Conservation (phyloP, 805 yeast genomes). For the Cyberlindnera nakhonratchasimensis region DNA sequence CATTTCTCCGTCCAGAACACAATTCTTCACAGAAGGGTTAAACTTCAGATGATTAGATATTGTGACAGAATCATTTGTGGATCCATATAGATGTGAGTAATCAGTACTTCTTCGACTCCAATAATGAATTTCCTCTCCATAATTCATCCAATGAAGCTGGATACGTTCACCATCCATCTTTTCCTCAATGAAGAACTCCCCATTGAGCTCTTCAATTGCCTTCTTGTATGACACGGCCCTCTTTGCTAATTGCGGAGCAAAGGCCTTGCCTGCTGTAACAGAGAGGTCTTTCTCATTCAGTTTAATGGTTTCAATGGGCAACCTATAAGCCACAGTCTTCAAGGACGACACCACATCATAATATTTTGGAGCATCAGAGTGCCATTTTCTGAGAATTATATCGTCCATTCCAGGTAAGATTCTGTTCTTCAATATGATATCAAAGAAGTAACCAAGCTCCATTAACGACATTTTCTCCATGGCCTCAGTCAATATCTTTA, state of each 20-base stretch:
- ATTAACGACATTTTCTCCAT: conserved; percentile 50
- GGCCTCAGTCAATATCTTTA: conserved; percentile 45
- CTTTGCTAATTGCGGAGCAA: conserved; percentile 73
- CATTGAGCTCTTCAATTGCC: conserved; percentile 43
- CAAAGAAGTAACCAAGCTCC: conserved; percentile 67
- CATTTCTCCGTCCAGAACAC: conserved; percentile 86
- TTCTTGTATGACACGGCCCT: conserved; percentile 50
- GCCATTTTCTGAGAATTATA: conserved; percentile 59
- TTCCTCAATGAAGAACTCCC: conserved; percentile 73
- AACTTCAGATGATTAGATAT: conserved; percentile 48
- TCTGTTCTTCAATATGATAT: conserved; percentile 57
- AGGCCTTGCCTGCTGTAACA: conserved; percentile 39
- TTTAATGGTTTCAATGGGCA: conserved; percentile 47
- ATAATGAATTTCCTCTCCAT: conserved; percentile 34
- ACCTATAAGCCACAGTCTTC: conserved; percentile 53
- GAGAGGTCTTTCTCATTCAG: conserved; percentile 38
- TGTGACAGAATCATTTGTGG: conserved; percentile 44
- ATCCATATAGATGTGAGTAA: conserved; percentile 68
- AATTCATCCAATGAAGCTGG: conserved; percentile 60
- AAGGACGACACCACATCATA: conserved; percentile 64
- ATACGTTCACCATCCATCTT: conserved; percentile 93
- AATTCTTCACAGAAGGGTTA: conserved; percentile 32
- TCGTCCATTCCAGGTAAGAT: conserved; percentile 57
- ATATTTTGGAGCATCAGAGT: conserved; percentile 70
- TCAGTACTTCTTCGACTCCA: conserved; percentile 69